These are phyloP conservation scores for Plasmodiophora brassicae DNA, from an alignment of 208 protist species.

Conservation along the genomic window DNA sequence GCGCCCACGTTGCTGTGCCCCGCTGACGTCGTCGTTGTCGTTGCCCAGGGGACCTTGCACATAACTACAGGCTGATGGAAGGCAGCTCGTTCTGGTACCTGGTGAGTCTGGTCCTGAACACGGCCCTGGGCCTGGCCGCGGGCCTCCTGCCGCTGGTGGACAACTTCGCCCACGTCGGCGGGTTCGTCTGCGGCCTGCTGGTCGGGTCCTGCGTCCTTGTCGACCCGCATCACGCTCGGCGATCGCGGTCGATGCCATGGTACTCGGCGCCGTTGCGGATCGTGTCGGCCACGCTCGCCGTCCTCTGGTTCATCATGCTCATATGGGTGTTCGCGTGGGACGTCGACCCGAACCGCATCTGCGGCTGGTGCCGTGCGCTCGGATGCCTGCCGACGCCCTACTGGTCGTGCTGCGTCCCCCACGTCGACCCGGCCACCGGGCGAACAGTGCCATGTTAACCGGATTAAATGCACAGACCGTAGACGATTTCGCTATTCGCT, in stretches of 20 bases:
- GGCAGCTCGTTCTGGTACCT: not conserved
- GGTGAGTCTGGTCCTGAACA: not conserved
- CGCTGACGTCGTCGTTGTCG: too few species aligned
- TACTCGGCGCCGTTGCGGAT: not conserved
- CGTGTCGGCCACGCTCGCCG: not conserved
- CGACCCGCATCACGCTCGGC: not conserved
- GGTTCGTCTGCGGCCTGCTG: not conserved
- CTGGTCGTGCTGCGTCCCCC: slow-evolving; percentile 7
- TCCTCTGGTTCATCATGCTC: not conserved
- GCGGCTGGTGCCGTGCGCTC: not conserved
- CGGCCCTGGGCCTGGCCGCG: not conserved
- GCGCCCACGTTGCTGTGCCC: too few species aligned
- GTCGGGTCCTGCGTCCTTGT: not conserved
- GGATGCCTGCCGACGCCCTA: not conserved
- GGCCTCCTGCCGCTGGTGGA: slow-evolving; percentile 27
- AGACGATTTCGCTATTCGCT: too few species aligned
- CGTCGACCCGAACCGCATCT: not conserved
- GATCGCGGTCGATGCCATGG: not conserved
- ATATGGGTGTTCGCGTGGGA: not conserved
- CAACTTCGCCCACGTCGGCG: slow-evolving; percentile 18
- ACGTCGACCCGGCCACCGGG: not conserved
- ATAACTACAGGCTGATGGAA: slow-evolving; percentile 12
- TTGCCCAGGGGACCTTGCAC: slow-evolving; percentile 12
- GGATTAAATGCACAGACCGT: too few species aligned
- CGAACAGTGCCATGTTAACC: not conserved